Conservation (phyloP, 2,329 filamentous ascomycete species). For the Ascosphaera apis region DNA sequence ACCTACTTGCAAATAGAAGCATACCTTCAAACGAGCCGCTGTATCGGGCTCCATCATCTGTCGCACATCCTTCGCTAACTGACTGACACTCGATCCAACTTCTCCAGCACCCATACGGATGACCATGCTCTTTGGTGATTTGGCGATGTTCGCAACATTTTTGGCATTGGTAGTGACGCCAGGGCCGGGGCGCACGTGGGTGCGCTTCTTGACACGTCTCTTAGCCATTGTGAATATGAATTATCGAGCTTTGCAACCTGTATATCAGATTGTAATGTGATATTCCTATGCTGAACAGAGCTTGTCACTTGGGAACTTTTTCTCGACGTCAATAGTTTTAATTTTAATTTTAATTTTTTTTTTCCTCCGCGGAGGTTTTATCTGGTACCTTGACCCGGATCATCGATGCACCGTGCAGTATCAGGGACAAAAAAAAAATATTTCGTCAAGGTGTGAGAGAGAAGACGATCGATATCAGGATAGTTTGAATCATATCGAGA, state of each 20-base stretch:
- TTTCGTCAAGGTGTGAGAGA: no score
- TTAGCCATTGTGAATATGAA: conserved; percentile 40
- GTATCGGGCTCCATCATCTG: conserved; percentile 92
- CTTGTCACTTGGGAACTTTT: conserved; percentile 3
- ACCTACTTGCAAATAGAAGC: no score
- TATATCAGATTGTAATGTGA: no score
- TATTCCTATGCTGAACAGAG: conserved; percentile 1
- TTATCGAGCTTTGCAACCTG: conserved; percentile 1
- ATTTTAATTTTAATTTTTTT: not conserved
- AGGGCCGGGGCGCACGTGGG: conserved; percentile 47
- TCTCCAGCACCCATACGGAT: conserved; percentile 90
- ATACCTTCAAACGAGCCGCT: conserved; percentile 58
- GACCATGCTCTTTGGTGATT: conserved; percentile 87
- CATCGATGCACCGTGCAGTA: no score
- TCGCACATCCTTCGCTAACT: conserved; percentile 77
- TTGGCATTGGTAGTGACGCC: conserved; percentile 27
- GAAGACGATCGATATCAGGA: no score
- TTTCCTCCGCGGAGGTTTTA: not conserved
- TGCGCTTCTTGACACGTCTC: conserved; percentile 67
- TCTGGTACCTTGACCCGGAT: conserved; percentile 12
- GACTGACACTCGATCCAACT: conserved; percentile 73
- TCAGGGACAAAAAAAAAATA: no score
- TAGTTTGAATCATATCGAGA: no score
- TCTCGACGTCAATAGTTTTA: conserved; percentile 1
- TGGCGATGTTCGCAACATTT: conserved; percentile 27